Evolutionary conservation across 108 stramenopile species (phyloP), one percentile per base, ranked within the genome.

Genomic region (Cyclotella atomus): DNA sequence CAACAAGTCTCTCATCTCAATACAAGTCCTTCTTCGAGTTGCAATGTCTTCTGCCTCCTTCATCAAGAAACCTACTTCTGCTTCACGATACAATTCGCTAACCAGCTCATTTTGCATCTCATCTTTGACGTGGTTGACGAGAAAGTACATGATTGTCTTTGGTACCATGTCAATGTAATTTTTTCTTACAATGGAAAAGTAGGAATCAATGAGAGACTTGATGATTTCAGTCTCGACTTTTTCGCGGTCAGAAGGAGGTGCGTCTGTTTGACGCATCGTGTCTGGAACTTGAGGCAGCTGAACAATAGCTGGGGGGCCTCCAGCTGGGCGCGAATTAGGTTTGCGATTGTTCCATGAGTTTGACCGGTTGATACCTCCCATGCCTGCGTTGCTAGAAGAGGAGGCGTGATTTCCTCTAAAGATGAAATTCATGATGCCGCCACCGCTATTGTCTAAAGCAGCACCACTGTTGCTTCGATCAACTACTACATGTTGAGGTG

Each of bases 71-170:
- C 77, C 83, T 53, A 93, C 79, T 63, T 94, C 90, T 24, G 85
- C 88, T 55, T 97, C 97, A 29, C 93, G 82, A 85, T 98, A 99
- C 56, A 99, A 77, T 65, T 91, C 93, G 27, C 88, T 80, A 6
- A 99, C 97, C 36, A 99, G 85, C 83, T 98, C 95, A 74, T 98
- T 97, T 73, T 97, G 98, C 63, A 99, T 71, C 29, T 89, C 91
- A 66, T 96, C 97, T 68, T 91, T 89, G 60, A 93, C 94, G 49
- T 98, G 93, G 70, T 98, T 97, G 28, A 99, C 97, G 28, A 99
- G 77, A 69, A 97, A 98, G 83, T 91, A 96, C 99, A 99, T 99
- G 85, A 99, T 94, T 4, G 97, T 98, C 81, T 99, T 98, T 20
- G 98, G 98, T 24, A 98, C 98, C 88, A 98, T 82, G 65, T 98